Conservation (phyloP, 1,284 basidiomycete genomes). For the Dichomitus squalens region DNA sequence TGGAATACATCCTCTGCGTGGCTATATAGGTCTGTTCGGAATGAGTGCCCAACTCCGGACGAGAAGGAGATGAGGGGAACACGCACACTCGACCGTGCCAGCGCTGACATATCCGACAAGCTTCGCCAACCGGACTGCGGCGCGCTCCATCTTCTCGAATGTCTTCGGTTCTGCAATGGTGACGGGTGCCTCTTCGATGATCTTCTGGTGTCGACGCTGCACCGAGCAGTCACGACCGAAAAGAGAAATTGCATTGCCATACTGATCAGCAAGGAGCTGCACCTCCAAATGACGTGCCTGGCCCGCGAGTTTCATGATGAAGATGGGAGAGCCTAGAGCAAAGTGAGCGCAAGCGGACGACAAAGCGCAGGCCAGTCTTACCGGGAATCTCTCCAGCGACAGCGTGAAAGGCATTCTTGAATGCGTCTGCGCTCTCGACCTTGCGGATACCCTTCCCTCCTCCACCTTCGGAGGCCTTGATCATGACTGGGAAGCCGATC, state of each 20-base stretch:
- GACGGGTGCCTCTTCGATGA: conserved; percentile 99
- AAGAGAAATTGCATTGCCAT: conserved; percentile 98
- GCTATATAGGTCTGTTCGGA: conserved; percentile 83
- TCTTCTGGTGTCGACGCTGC: conserved; percentile 99
- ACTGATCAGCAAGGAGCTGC: conserved; percentile 98
- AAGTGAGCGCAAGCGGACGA: conserved; percentile 12
- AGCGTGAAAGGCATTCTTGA: conserved; percentile 93
- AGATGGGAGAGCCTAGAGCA: conserved; percentile 89
- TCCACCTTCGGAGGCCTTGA: conserved; percentile 99
- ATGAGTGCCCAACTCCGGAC: background rate
- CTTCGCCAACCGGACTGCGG: conserved; percentile 96
- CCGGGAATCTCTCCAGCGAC: conserved; percentile 97
- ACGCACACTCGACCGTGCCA: conserved; percentile 93
- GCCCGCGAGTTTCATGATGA: conserved; percentile 99
- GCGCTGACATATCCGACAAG: conserved; percentile 99
- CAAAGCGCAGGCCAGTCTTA: conserved; percentile 35
- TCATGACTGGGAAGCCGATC: conserved; percentile 99
- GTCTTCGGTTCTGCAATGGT: conserved; percentile 92
- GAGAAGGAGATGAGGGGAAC: background rate
- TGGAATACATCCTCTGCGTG: conserved; percentile 93
- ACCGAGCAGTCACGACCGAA: conserved; percentile 99
- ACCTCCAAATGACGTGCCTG: conserved; percentile 98
- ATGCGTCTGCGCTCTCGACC: conserved; percentile 83
- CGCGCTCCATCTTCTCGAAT: conserved; percentile 98
- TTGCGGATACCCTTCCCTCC: conserved; percentile 99